Evolutionary conservation across 768 basidiomycete genomes (phyloP), one percentile per base, ranked within the genome.

Genomic region (Phanerodontia chrysosporium): DNA sequence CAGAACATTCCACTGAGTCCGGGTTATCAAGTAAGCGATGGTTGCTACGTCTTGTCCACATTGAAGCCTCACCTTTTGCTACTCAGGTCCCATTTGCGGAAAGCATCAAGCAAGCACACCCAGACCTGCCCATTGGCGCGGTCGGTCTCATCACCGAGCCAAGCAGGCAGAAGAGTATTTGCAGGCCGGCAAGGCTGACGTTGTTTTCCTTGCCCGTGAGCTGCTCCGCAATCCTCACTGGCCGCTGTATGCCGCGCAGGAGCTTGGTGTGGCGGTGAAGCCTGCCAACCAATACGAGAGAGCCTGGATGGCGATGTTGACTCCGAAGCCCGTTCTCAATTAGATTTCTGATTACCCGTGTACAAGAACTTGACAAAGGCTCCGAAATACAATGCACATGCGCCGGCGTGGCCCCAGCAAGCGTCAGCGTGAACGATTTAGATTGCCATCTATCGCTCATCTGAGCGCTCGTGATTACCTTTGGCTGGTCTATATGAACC

Each of bases 81-180:
- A 9, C 22, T 13, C 64, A 89, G 83, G 84, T 88, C 1, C 85
- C 80, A 2, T 90, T 89, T 65, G 84, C 90, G 1, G 83, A 81
- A 56, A 79, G 78, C 21, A 72, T 89, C 58, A 86, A 89, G 70
- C 79, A 80, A 51, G 81, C 81, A 0, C 69, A 85, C 54, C 85
- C 86, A 0, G 73, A 79, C 22, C 67, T 87, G 24, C 59, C 74
- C 18, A 71, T 90, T 52, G 82, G 85, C 10, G 70, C 86, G 3
- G 92, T 93, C 21, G 92, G 92, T 0, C 69, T 89, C 52, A 89
- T 95, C 66, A 87, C 83, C 0, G 77, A 83, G 10, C 87, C 2
- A 59, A 74, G 18, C 79, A 84, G 65, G 82, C 82, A 27, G 68
- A 92, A 67, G 75, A 79, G 7, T 83, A 85, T 67, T 69, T 92